Evolutionary conservation across 2,329 filamentous ascomycete genomes (phyloP).

Genomic region (Bipolaris oryzae): DNA sequence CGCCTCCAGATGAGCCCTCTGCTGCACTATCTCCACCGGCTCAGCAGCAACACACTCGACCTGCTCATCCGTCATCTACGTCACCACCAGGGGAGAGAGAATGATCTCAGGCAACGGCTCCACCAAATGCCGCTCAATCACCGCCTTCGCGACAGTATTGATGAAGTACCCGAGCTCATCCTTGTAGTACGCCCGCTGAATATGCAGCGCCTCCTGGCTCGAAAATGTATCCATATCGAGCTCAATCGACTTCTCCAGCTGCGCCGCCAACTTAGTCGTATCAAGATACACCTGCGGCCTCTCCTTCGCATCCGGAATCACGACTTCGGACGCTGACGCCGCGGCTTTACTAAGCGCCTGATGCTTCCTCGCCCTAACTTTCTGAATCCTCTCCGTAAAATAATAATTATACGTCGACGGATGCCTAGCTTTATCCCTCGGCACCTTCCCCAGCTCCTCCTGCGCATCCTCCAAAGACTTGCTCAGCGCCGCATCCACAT

Average conservation of each 20-base stretch:
- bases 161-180: conserved; percentile 48
- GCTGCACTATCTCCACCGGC: conserved; percentile 31
- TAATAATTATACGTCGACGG: conserved; percentile 62
- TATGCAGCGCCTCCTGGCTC: conserved; percentile 46
- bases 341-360: background rate
- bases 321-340: background rate
- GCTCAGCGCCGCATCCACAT: conserved; percentile 52
- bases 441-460: conserved; percentile 53
- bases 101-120: conserved; percentile 34
- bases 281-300: background rate
- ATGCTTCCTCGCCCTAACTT: conserved; percentile 22
- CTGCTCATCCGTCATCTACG: conserved; percentile 42
- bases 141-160: conserved; percentile 42
- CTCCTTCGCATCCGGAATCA: too few relatives aligned
- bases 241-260: conserved; percentile 16
- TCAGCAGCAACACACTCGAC: conserved; percentile 46
- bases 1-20: conserved; percentile 37
- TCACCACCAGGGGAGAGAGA: conserved; percentile 40
- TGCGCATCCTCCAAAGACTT: conserved; percentile 41
- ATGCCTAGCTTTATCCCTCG: conserved; percentile 55
- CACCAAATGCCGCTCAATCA: conserved; percentile 50
- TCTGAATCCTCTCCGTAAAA: conserved; percentile 38
- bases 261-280: background rate
- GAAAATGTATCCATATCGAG: conserved; percentile 45
- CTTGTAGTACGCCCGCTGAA: conserved; percentile 47